Base-by-base conservation (phyloP, 2,329 filamentous ascomycete species). In the Chrysosphaeria jannelii region DNA sequence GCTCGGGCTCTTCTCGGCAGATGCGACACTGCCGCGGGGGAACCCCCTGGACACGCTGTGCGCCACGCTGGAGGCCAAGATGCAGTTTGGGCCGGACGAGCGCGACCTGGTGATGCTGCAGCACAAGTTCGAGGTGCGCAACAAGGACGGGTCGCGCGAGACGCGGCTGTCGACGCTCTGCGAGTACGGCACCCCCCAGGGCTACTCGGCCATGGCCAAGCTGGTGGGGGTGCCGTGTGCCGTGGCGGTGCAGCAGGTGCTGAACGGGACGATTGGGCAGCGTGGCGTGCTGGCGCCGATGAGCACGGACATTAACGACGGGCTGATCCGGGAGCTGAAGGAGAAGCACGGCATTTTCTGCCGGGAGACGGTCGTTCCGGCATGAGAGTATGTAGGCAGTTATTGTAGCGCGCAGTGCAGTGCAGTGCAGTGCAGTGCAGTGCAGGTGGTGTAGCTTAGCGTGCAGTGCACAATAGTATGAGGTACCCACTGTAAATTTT, bases 41-140 rank as follows among this genome's bases (percentile, higher is more conserved):
- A 90, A 74, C 50, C 70, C 76, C 4, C 58, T 90, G 13, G 79
- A 90, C 44, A 81, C 72, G n/a, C 62, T 90, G 19, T 90, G 78
- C 49, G 75, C 74, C 15, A 71, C 65, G 3, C 59, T 90, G 14
- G 76, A 89, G 53, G 50, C 72, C 53, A 89, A 88, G 63, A 88
- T 89, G 74, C 60, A 72, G 45, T 90, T 68, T 44, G 69, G 60
- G 38, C 53, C 69, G 35, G 68, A 58, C 29, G 76, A 90, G 60
- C 67, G 78, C 28, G 78, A 89, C 44, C 51, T 88, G 33, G 71
- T 85, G 32, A 61, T 71, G 48, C 56, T 76, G 15, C 70, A 76
- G 50, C 69, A 75, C 51, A 68, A 63, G 49, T 88, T 89, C 42
- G 65, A 66, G 41, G 74, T 89, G 34, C 71, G 85, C 53, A 52